Base-by-base conservation (phyloP, 257 asterid genomes). In the Fraxinus anomala region DNA sequence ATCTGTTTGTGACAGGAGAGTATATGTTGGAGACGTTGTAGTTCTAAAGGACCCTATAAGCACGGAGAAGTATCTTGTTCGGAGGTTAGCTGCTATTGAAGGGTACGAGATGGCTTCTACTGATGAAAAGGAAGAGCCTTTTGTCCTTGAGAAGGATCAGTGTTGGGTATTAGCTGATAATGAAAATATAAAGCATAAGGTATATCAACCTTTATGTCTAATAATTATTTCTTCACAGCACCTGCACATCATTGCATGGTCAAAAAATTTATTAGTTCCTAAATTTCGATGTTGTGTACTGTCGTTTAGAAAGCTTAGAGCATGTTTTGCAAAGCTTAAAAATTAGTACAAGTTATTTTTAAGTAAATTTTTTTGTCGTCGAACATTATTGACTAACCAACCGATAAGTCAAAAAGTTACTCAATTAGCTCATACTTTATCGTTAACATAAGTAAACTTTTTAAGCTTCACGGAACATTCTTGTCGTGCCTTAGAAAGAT, bases 101-200 rank as follows among this genome's bases (percentile, higher is more conserved):
- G 99, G 97, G 73, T 83, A 86, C 66, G 98, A 91, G 85, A 92
- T 95, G 96, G 91, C 78, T 42, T 91, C 99, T 65, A 79, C 87
- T 6, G 89, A 92, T 79, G 90, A 83, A 70, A 84, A 84, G 56
- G 98, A 93, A 33, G 96, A 90, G 59, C 85, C 97, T 54, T 91
- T 93, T 87, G 87, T 88, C 74, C 96, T 95, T 65, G 90, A 84
- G 17, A 84, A 88, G 82, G 91, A 93, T 82, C 86, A 91, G 74
- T 94, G 98, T 66, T 94, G 99, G 99, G 96, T 94, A 63, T 78
- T 91, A 85, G 91, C 91, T 61, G 98, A 94, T 83, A 94, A 91
- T 69, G 85, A 88, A 69, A 79, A 74, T 49, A 73, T 90, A 74
- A 91, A 90, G 80, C 93, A 96, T 30, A 85, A 88, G 95, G 98